Base-by-base conservation (phyloP, 768 basidiomycete genomes). In the Agrocybe chaxingu region DNA sequence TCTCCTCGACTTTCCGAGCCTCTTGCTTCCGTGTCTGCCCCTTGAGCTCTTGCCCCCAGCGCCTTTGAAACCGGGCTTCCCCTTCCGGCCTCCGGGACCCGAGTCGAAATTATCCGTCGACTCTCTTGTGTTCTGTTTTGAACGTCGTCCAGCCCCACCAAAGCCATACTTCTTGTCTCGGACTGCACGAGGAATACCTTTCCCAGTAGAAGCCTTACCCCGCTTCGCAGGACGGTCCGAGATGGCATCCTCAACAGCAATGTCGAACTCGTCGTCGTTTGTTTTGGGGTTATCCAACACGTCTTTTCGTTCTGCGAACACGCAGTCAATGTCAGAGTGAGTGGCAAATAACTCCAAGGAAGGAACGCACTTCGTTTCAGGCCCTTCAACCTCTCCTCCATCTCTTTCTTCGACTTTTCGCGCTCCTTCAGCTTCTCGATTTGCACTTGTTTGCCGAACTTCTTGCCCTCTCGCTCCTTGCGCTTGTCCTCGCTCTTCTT, bases 381-480 rank as follows among this genome's bases (percentile, higher is more conserved):
- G 6, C 84, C 82, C 62, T 93, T 87, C 18, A 94, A 73, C 37
- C 85, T 74, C 59, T 95, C 92, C 51, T 88, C 87, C 79, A 96
- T 87, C 31, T 92, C 90, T 73, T 95, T 97, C 78, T 94, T 95
- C 50, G 84, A 81, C 62, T 75, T 79, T 67, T 94, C 87, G 40
- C 96, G 75, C 73, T 96, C 92, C 66, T 92, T 91, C 57, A 92
- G 76, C 68, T 94, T 94, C 74, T 98, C 95, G 34, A 90, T 70
- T 70, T 99, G 97, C 8, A 98, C 92, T 68, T 98, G 92, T 68
- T 98, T 99, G 19, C 96, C 96, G 62, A 92, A 97, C 76, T 98
- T 98, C 76, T 98, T 98, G 48, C 92, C 87, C 61, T 97, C 89
- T 41, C 97, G 79, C 67, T 98, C 91, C 59, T 85, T 87, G 57